phyloP scores from a whole-genome alignment of 495 filamentous ascomycete genomes.

The Penicillium bovifimosum region DNA sequence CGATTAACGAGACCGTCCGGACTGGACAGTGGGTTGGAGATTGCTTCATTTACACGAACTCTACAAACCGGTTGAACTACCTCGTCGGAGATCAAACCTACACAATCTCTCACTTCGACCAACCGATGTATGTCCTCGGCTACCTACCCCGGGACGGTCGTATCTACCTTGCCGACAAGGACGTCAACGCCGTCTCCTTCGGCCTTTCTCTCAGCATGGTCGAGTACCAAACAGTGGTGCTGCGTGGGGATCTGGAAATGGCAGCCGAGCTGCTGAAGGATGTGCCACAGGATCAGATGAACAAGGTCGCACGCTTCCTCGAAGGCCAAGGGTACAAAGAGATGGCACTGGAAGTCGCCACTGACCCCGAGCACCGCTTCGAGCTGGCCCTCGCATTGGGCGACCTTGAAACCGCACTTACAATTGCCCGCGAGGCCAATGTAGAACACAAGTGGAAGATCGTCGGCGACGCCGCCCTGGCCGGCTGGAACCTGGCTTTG shows the following conservation, averaged over 20 bases:
- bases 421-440: slow-evolving; percentile 76
- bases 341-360: slow-evolving; percentile 89
- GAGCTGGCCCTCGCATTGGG: slow-evolving; percentile 82
- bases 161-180: slow-evolving; percentile 92
- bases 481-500: slow-evolving; percentile 78
- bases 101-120: slow-evolving; percentile 96
- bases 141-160: slow-evolving; percentile 91
- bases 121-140: slow-evolving; percentile 88
- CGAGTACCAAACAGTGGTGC: slow-evolving; percentile 94
- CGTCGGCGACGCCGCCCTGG: slow-evolving; percentile 84
- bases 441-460: slow-evolving; percentile 97
- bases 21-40: slow-evolving; percentile 99
- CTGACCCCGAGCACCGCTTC: slow-evolving; percentile 94
- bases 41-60: slow-evolving; percentile 97
- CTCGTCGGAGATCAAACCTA: slow-evolving; percentile 97
- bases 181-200: slow-evolving; percentile 86
- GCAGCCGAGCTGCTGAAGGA: slow-evolving; percentile 77
- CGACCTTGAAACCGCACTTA: slow-evolving; percentile 75
- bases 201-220: slow-evolving; percentile 88
- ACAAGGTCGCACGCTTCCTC: slow-evolving; percentile 95
- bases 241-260: slow-evolving; percentile 90
- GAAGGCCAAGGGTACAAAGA: slow-evolving; percentile 98
- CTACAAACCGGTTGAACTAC: slow-evolving; percentile 95
- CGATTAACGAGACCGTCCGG: slow-evolving; percentile 87
- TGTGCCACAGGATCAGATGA: slow-evolving; percentile 85